Conservation (phyloP, 352 stramenopile genomes). For the Phytophthora meadii region DNA sequence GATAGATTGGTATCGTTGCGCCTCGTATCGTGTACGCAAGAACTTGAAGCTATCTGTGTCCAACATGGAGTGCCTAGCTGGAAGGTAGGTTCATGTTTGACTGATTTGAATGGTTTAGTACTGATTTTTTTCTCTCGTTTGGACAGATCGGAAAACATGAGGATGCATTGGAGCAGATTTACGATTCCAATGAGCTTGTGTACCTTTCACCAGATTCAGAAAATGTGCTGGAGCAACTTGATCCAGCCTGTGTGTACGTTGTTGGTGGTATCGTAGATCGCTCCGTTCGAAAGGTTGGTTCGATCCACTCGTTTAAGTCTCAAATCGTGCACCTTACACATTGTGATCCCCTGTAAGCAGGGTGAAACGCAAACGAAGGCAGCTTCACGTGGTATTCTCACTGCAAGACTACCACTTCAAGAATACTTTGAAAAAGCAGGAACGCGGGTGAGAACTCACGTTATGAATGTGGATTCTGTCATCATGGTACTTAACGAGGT, state of each 20-base stretch:
- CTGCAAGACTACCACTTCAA: slow-evolving; percentile 69
- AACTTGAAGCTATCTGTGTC: slow-evolving; percentile 39
- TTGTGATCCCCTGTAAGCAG: slow-evolving; percentile 20
- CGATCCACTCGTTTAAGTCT: neutral
- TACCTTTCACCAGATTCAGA: slow-evolving; percentile 88
- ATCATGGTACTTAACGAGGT: slow-evolving; percentile 78
- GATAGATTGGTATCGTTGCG: slow-evolving; percentile 69
- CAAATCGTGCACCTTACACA: neutral
- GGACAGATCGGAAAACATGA: slow-evolving; percentile 47
- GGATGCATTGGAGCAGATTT: slow-evolving; percentile 59
- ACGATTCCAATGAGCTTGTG: slow-evolving; percentile 58
- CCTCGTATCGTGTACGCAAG: slow-evolving; percentile 53
- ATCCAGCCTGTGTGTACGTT: slow-evolving; percentile 69
- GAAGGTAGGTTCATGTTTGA: slow-evolving; percentile 49
- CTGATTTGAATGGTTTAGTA: neutral
- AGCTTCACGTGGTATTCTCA: slow-evolving; percentile 29
- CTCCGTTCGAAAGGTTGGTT: slow-evolving; percentile 57
- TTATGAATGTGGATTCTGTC: slow-evolving; percentile 86
- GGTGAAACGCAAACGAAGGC: slow-evolving; percentile 61
- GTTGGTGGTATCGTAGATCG: slow-evolving; percentile 88
- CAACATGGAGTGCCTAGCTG: slow-evolving; percentile 59
- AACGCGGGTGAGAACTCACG: slow-evolving; percentile 51
- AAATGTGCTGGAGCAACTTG: slow-evolving; percentile 61
- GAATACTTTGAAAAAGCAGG: slow-evolving; percentile 46
- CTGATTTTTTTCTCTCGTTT: neutral